Evolutionary conservation across 2,329 filamentous ascomycete species (phyloP), one percentile per base, ranked within the genome.

Genomic region (Gremmenia infestans): DNA sequence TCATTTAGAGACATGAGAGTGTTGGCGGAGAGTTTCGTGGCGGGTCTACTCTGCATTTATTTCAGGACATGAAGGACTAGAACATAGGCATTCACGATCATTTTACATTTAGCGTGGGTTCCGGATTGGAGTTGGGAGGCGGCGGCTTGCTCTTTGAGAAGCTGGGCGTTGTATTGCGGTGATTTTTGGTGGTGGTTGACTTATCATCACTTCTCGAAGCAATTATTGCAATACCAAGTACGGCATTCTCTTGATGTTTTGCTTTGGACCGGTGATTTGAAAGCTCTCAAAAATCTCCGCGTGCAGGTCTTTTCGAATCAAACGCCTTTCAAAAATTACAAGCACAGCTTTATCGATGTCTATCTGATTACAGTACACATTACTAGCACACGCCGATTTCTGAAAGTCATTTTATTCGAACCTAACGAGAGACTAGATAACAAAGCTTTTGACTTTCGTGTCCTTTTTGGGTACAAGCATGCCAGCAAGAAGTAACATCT

Each of bases 341-440:
- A n/a, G n/a, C 37, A 40, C 37, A 40, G 5, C 3, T 45, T 17
- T 12, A 3, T 22, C 17, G 19, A 19, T 19, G 25, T 19, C 19
- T 15, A 32, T 25, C 6, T 17, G 2, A 35, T 8, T n/a, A 25
- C 3, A 17, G 45, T 48, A 15, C 23, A n/a, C 7, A 37, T 42
- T 6, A 50, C 52, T 37, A 39, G 15, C 32, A 42, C 9, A 42
- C 48, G 37, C 17, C 4, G 39, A 48, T 40, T 23, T 32, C 12
- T 17, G 50, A 32, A 43, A 43, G 23, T 14, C 40, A 15, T 51
- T 43, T 51, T 22, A 25, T 19, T 40, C n/a, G 28, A 11, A n/a
- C 23, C 28, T 67, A 69, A 67, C 22, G 66, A 67, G 56, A 65
- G 67, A 65, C 67, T 70, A 68, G 58, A 67, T 69, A 68, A 69